Percentiles rank a stretch among this genome's conserved stretches.
These are phyloP conservation scores for Colletotrichum sp. DNA, from an alignment of 2,329 filamentous ascomycete genomes.

Conservation along the genomic window DNA sequence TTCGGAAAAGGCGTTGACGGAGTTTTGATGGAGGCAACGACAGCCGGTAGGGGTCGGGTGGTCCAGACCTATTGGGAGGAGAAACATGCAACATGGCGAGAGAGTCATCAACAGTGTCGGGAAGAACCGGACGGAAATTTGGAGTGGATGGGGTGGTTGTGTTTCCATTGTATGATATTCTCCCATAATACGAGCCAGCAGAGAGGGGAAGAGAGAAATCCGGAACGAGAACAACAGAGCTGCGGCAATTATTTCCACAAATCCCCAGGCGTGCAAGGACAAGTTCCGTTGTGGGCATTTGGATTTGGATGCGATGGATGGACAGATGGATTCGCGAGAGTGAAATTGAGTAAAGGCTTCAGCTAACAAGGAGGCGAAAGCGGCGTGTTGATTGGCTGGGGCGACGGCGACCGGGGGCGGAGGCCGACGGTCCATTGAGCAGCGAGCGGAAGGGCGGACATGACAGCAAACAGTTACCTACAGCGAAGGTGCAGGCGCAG, in stretches of 20 bases:
- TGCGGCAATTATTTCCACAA: constrained; percentile 13
- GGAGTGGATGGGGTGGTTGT: neutral
- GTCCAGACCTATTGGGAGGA: neutral
- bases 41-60: neutral
- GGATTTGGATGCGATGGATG: neutral
- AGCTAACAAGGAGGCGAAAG: neutral
- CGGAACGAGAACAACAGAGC: neutral
- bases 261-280: neutral
- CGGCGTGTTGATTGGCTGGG: neutral
- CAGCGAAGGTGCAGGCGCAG: neutral
- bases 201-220: neutral
- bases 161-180: constrained; percentile 1
- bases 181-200: constrained; percentile 4
- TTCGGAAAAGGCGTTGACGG: constrained; percentile 9
- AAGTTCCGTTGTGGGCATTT: constrained; percentile 18
- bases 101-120: constrained; percentile 5
- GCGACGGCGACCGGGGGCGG: neutral
- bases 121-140: constrained; percentile 2
- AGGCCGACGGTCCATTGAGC: neutral
- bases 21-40: neutral
- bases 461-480: neutral
- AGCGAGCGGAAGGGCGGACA: neutral
- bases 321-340: neutral
- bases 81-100: neutral
- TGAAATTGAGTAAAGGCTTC: constrained; percentile 17